phyloP scores from a whole-genome alignment of 345 rosid species.

The Linum lewisii region DNA sequence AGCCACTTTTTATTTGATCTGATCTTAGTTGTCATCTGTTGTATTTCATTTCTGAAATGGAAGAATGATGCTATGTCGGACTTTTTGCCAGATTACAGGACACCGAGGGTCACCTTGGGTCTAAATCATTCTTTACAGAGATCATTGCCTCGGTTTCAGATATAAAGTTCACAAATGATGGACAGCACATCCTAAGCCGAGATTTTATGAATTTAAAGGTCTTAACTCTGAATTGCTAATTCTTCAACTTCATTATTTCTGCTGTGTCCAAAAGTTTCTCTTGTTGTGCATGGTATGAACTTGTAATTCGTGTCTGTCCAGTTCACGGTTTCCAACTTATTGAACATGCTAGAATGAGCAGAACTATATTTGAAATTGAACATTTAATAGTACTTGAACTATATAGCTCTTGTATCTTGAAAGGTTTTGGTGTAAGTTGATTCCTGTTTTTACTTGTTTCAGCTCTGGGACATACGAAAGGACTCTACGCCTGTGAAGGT shows the following conservation, averaged over 20 bases:
- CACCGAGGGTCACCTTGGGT: constrained; percentile 24
- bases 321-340: neutral
- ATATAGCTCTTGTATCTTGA: constrained; percentile 4
- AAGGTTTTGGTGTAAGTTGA: constrained; percentile 7
- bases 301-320: too few relatives aligned
- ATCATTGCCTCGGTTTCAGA: constrained; percentile 52
- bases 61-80: constrained; percentile 14
- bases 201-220: constrained; percentile 68
- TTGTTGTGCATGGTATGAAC: too few relatives aligned
- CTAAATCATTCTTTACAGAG: constrained; percentile 53
- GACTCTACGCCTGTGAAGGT: constrained; percentile 44
- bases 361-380: neutral
- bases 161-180: constrained; percentile 48
- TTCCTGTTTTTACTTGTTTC: constrained; percentile 14
- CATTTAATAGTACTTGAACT: neutral
- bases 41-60: neutral
- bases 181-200: constrained; percentile 46
- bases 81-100: constrained; percentile 44
- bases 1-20: neutral
- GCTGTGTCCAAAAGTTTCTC: neutral
- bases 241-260: neutral
- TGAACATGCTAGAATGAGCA: neutral
- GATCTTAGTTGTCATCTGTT: neutral
- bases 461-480: constrained; percentile 58
- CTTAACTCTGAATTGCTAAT: neutral